Evolutionary conservation across 495 filamentous ascomycete genomes (phyloP).

Genomic region (Neurospora hispaniola): DNA sequence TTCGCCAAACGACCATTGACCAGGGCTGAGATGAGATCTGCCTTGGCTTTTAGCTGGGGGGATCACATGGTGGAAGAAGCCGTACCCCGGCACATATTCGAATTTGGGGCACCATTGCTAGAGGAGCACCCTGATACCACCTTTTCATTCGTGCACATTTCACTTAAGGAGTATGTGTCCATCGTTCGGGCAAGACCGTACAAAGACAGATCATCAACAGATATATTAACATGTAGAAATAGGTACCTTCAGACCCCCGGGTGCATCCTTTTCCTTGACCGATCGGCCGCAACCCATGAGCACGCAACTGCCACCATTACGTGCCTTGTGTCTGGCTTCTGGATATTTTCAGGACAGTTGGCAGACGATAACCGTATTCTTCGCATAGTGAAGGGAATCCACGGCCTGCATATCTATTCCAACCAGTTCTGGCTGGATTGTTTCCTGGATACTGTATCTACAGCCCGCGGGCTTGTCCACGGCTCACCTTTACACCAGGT

Average conservation of each 20-base stretch:
- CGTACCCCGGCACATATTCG: slow-evolving; percentile 18
- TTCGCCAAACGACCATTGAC: slow-evolving; percentile 21
- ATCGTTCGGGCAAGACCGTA: background rate
- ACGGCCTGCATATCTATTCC: background rate
- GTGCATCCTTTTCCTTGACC: slow-evolving; percentile 5
- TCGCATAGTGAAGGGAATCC: background rate
- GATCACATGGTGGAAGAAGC: slow-evolving; percentile 2
- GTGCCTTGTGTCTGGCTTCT: slow-evolving; percentile 10
- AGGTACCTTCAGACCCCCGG: slow-evolving; percentile 17
- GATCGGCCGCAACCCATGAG: slow-evolving; percentile 2
- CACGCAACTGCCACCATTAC: slow-evolving; percentile 11
- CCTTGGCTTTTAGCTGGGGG: slow-evolving; percentile 15
- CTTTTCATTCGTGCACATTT: slow-evolving; percentile 22
- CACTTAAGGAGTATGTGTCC: slow-evolving; percentile 23
- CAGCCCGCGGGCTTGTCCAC: background rate
- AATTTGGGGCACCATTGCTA: slow-evolving; percentile 20
- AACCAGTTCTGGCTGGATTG: background rate
- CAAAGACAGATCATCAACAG: background rate
- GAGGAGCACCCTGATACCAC: slow-evolving; percentile 16
- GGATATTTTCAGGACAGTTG: background rate
- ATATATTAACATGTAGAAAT: background rate
- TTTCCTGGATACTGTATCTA: background rate
- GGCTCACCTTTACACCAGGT: background rate
- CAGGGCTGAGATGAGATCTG: slow-evolving; percentile 21
- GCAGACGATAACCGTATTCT: background rate